Evolutionary conservation across 2,329 filamentous ascomycete species (phyloP).

Genomic region (Dothidotthia symphoricarpi): DNA sequence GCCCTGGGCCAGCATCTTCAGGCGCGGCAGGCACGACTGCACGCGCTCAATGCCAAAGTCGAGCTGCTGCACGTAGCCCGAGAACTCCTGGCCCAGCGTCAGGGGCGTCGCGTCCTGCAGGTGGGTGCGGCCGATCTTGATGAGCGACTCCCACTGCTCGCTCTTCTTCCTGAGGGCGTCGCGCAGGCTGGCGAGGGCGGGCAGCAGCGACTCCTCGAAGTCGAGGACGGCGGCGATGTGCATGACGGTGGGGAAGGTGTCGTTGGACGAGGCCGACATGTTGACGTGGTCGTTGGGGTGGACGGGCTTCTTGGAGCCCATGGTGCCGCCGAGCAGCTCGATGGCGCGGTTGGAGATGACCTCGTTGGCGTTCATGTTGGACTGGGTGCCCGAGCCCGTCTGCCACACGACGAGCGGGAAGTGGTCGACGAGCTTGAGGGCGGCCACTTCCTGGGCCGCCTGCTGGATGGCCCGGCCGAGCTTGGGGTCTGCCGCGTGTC

Average conservation of each 20-base stretch:
- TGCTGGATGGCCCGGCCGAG: conserved; percentile 91
- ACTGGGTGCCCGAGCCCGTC: conserved; percentile 97
- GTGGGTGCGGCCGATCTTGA: conserved; percentile 98
- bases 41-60: conserved; percentile 87
- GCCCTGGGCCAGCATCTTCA: conserved; percentile 86
- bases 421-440: conserved; percentile 91
- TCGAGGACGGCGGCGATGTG: conserved; percentile 97
- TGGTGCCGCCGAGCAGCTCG: conserved; percentile 89
- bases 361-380: conserved; percentile 99
- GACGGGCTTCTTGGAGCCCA: conserved; percentile 97
- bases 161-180: conserved; percentile 84
- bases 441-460: conserved; percentile 88
- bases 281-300: conserved; percentile 99
- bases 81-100: conserved; percentile 96
- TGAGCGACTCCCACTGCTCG: conserved; percentile 86
- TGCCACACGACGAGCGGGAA: conserved; percentile 99
- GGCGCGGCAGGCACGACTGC: conserved; percentile 75
- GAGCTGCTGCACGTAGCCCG: conserved; percentile 92
- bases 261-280: conserved; percentile 97
- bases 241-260: conserved; percentile 99
- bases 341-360: conserved; percentile 99
- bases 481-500: conserved; percentile 66
- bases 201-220: conserved; percentile 80
- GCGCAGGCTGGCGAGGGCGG: conserved; percentile 77
- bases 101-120: conserved; percentile 95